Evolutionary conservation across 1,284 basidiomycete species (phyloP).

Genomic region (Cryptococcus sp.): DNA sequence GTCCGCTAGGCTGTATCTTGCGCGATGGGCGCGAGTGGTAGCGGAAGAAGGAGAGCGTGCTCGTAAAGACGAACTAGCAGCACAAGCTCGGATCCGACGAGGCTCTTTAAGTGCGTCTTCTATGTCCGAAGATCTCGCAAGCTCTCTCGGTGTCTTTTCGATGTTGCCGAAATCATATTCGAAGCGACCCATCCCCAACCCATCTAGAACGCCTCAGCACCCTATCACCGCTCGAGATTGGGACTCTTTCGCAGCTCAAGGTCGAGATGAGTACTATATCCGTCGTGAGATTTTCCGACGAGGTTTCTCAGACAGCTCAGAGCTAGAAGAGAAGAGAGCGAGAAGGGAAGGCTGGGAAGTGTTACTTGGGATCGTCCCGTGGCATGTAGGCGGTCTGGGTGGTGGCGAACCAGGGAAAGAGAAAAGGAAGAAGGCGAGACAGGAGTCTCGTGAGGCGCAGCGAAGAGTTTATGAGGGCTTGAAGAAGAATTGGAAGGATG

Average conservation of each 20-base stretch:
- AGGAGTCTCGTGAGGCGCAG: slow-evolving; percentile 64
- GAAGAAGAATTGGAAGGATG: slow-evolving; percentile 71
- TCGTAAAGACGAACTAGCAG: slow-evolving; percentile 66
- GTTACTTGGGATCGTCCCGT: slow-evolving; percentile 78
- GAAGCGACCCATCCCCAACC: slow-evolving; percentile 39
- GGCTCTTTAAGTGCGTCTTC: slow-evolving; percentile 28
- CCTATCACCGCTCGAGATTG: slow-evolving; percentile 47
- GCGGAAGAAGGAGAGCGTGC: slow-evolving; percentile 93
- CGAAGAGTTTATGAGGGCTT: slow-evolving; percentile 67
- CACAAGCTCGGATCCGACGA: slow-evolving; percentile 29
- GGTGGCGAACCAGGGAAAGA: slow-evolving; percentile 28
- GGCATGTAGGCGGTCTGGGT: slow-evolving; percentile 62
- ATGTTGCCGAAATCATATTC: slow-evolving; percentile 58
- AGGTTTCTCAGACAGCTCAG: slow-evolving; percentile 69
- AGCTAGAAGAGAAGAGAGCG: slow-evolving; percentile 72
- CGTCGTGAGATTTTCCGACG: slow-evolving; percentile 49
- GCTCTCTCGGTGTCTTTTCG: slow-evolving; percentile 83
- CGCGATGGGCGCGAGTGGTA: slow-evolving; percentile 89
- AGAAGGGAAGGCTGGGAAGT: slow-evolving; percentile 81
- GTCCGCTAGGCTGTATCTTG: slow-evolving; percentile 91
- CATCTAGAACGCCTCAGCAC: slow-evolving; percentile 49
- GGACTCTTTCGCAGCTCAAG: slow-evolving; percentile 41
- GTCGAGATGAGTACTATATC: slow-evolving; percentile 45
- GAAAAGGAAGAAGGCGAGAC: slow-evolving; percentile 48
- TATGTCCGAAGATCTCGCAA: slow-evolving; percentile 62